These are phyloP conservation scores for Strobilomyces dryophilus DNA, from an alignment of 768 basidiomycete genomes.

Conservation along the genomic window DNA sequence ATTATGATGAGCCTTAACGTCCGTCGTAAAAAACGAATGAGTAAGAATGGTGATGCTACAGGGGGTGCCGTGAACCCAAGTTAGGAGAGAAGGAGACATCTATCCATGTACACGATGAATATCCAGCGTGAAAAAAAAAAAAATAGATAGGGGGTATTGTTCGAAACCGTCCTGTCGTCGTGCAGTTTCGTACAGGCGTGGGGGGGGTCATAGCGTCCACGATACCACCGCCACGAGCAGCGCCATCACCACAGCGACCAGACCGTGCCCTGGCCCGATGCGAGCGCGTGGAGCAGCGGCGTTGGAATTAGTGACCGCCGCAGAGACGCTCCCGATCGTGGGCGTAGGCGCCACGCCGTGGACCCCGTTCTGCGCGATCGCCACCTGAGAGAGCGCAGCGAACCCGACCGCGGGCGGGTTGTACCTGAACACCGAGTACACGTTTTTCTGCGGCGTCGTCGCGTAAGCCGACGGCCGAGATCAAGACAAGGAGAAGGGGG, in stretches of 20 bases:
- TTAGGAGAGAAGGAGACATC: not conserved
- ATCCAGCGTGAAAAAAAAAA: too few relatives aligned
- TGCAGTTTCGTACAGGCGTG: too few relatives aligned
- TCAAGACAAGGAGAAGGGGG: not conserved
- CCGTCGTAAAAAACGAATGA: not conserved
- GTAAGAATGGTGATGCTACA: not conserved
- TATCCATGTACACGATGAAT: not conserved
- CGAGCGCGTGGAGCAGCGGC: conserved; percentile 1
- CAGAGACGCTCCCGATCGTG: conserved; percentile 52
- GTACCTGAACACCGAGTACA: conserved; percentile 52
- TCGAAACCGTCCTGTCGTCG: too few relatives aligned
- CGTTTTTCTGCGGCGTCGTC: conserved; percentile 40
- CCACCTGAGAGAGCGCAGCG: conserved; percentile 37
- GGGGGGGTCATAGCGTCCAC: conserved; percentile 2
- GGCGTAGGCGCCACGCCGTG: conserved; percentile 43
- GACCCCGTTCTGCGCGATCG: conserved; percentile 26
- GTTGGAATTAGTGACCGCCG: conserved; percentile 37
- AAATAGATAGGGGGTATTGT: too few relatives aligned
- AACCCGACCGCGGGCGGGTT: conserved; percentile 49
- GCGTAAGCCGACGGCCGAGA: not conserved
- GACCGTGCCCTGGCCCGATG: not conserved
- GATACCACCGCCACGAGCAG: not conserved
- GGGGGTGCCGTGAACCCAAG: not conserved
- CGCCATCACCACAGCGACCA: not conserved
- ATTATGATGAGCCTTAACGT: not conserved